Evolutionary conservation across 192 early-diverging fungal genomes (phyloP), one percentile per base, ranked within the genome.

Genomic region (Coemansia sp.): DNA sequence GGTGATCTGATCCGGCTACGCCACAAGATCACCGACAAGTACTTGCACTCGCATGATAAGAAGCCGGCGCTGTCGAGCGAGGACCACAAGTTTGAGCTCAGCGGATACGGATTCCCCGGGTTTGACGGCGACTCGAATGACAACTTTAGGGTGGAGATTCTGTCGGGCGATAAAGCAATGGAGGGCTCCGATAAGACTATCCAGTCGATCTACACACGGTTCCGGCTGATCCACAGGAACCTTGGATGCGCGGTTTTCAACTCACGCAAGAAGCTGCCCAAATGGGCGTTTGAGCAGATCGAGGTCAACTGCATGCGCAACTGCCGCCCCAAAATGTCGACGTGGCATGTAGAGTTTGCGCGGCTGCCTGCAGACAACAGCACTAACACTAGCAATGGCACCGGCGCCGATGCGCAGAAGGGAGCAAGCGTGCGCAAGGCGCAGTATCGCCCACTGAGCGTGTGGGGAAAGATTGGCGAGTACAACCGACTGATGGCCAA

Each of bases 271-370:
- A 84, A 87, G 73, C 85, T 99, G 56, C 98, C 98, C 40, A 89
- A 93, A 41, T 98, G 95, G 95, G 98, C 89, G 37, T 96, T 90
- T 78, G 90, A 87, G n/a, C 95, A 97, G 82, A 92, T 90, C 65
- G 95, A 98, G 65, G 89, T 94, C 54, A 95, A 93, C 62, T 96
- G 98, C 61, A 97, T 96, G 83, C 93, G 91, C 67, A 91, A 91
- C 64, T 84, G 86, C 62, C 71, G 76, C 48, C 83, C 88, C 22
- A 71, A 84, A 41, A 87, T 88, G 75, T 92, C 92, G n/a, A 78
- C 87, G 4, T 99, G 95, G 95, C 88, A 85, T 42, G 79, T 97
- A 46, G 95, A 82, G 67, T 64, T 94, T 41, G 83, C 82, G 6
- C 89, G 73, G 51, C 48, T 66, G 6, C 74, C 88, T 43, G 55